Evolutionary conservation across 768 basidiomycete genomes (phyloP), one percentile per base, ranked within the genome.

Genomic region (Amanita muscaria): DNA sequence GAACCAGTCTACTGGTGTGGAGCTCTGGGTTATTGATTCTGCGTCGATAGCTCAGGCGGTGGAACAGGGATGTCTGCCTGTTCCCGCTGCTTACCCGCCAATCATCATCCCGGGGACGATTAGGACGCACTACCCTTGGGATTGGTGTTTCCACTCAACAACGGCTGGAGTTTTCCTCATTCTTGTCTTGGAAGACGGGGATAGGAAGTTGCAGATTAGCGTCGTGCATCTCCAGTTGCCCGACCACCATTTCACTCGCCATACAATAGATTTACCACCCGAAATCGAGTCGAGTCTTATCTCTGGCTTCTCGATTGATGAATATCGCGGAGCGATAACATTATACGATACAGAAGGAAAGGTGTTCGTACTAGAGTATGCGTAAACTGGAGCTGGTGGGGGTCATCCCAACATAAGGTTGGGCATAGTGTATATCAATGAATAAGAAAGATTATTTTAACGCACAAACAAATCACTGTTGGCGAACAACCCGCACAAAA

Each of bases 261-360:
- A 56, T 40, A 38, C 44, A 18, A 43, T 62, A 37, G 49, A 51
- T 21, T 25, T 58, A 5, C 59, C 61, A 2, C 22, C 46, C 1
- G 38, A 37, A 36, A 42, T 62, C 7, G 46, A 53, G 31, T 32
- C 55, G 22, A 38, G 45, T 16, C 25, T 35, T 27, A 44, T 57
- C 9, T 46, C 51, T 33, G 57, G 58, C 15, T 44, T 62, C 9
- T 52, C 50, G 23, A 37, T 60, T 21, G 61, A 62, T 38, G 61
- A 62, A 33, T 52, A 59, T 42, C 30, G 47, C 22, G 61, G 61
- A 4, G 51, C 54, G 15, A 40, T 62, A 22, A 52, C 54, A 12
- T 18, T 61, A 25, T 44, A 56, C 30, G 50, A 58, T 42, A 43
- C 40, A 9, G 40, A 48, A 9, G 56, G 55, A 19, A 12, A 33